Base-by-base conservation (phyloP, 2,329 filamentous ascomycete species). In the Colletotrichum karsti region DNA sequence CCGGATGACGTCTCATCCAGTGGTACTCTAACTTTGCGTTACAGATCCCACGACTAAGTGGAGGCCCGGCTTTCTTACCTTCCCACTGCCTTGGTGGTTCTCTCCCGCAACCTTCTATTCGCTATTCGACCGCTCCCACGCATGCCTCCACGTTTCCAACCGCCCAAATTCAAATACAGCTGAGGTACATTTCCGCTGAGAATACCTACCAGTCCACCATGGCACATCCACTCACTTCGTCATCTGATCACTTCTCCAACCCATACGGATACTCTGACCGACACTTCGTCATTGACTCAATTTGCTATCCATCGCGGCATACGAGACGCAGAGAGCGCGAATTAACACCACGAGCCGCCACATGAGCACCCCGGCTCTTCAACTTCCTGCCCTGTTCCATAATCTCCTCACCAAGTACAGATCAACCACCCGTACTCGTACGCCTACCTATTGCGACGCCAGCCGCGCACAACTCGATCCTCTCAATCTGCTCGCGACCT, bases 191-290 rank as follows among this genome's bases (percentile, higher is more conserved):
- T 28, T 12, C 61, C 39, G n/a, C 6, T 26, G 70, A 60, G 70
- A 73, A 70, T 13, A 4, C 33, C 33, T 35, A 35, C 33, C 33
- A 12, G 10, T 35, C 15, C 33, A 35, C 33, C 33, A 13, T 5
- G 12, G 33, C 67, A 72, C 72, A 69, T 72, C 73, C 74, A 75
- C 73, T 75, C 13, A 70, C 61, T 68, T 62, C 59, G 61, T 71
- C 69, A 69, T 71, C 70, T 58, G 70, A 67, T 66, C 37, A 20
- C 50, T 61, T 42, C 58, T 63, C 42, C 61, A 24, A 35, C 42
- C 53, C 18, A 46, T 57, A 35, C 53, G n/a, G 42, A 46, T 46
- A 39, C 44, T 51, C 53, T 65, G 60, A 55, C 63, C 58, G 63
- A 63, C 50, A 41, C 26, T 67, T 67, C 50, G 42, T 56, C 50